Conservation (phyloP, 306 rosid genomes). For the Cercis canadensis region DNA sequence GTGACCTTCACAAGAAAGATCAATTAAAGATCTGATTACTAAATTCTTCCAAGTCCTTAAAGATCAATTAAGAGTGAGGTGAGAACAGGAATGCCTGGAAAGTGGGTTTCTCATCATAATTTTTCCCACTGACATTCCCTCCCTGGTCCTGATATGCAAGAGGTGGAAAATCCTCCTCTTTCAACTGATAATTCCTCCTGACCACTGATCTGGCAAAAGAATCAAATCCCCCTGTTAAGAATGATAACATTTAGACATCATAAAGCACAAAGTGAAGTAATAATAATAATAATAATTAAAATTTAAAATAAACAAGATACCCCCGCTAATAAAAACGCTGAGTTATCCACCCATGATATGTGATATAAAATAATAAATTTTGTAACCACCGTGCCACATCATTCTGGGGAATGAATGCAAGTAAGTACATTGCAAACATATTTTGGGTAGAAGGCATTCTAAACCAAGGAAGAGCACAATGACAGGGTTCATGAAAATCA, state of each 20-base stretch:
- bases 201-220: slow-evolving; percentile 48
- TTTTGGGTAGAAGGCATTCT: not conserved
- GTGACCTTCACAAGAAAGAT: slow-evolving; percentile 24
- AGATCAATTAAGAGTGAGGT: not conserved
- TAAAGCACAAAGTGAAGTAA: slow-evolving; percentile 31
- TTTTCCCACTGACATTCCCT: slow-evolving; percentile 46
- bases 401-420: too few species aligned
- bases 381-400: too few species aligned
- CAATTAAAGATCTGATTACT: not conserved
- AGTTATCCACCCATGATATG: not conserved
- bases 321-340: too few species aligned
- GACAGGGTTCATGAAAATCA: not conserved
- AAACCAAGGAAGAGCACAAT: not conserved
- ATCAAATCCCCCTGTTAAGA: slow-evolving; percentile 58
- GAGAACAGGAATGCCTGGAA: slow-evolving; percentile 32
- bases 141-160: slow-evolving; percentile 30
- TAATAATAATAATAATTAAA: not conserved
- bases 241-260: slow-evolving; percentile 41
- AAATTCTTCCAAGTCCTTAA: slow-evolving; percentile 22
- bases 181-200: slow-evolving; percentile 42
- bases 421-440: not conserved
- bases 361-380: too few species aligned
- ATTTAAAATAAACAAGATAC: too few species aligned
- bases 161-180: slow-evolving; percentile 51
- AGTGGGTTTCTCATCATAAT: slow-evolving; percentile 23